Evolutionary conservation across 2,329 filamentous ascomycete species (phyloP), one percentile per base, ranked within the genome.

Genomic region (Aspergillus felis): DNA sequence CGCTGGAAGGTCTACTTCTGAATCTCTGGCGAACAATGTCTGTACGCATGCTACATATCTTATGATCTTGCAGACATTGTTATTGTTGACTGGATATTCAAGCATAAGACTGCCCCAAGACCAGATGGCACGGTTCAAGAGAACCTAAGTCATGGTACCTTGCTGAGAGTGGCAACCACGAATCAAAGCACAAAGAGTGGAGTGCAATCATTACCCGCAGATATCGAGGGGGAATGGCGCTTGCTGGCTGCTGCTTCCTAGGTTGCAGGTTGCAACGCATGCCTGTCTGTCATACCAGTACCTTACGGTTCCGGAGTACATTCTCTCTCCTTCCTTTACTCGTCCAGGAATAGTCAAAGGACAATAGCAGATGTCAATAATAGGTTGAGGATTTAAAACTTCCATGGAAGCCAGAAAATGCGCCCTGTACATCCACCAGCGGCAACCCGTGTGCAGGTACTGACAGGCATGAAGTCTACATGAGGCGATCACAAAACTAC

Each of bases 151-250:
- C 42, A 46, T 46, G 42, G 12, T 24, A 46, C 42, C 20, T 46
- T 57, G 60, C 54, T 55, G 56, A 60, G 47, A 56, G 46, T 50
- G 47, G 49, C 50, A 22, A 35, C 54, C 55, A 57, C 59, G 53
- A 61, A 64, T 64, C 51, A 57, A 35, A 24, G 54, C 35, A 48
- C 48, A 54, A 42, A 49, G 54, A 42, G 54, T 14, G 57, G 58
- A 50, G 38, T 57, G 50, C 57, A 57, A 65, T 65, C 63, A 65
- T 63, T 63, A 56, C 56, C 63, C 57, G 57, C 60, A 53, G 56
- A 52, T 59, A 57, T 62, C 54, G 56, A 59, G 53, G 57, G 50
- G 48, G 49, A 57, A 61, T 63, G 32, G 49, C 49, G n/a, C 12
- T 38, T 17, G 28, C 50, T 51, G 50, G 44, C 22, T 44, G 14